Conservation (phyloP, 2,329 filamentous ascomycete species). For the Didymella exigua region DNA sequence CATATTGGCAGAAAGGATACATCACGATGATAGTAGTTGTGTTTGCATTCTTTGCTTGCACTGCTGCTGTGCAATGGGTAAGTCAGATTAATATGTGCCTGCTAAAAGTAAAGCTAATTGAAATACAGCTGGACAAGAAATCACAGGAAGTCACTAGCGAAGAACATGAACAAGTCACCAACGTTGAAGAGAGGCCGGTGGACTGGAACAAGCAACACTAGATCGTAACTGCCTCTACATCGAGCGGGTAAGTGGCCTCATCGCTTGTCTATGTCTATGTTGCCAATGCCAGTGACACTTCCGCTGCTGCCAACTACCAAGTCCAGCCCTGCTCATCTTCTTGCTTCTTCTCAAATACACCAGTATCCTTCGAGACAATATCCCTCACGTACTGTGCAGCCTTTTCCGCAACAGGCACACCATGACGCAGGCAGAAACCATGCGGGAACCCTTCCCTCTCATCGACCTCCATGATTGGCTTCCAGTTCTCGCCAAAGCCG, state of each 20-base stretch:
- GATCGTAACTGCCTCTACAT: not conserved
- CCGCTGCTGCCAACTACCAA: not conserved
- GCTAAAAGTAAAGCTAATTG: not conserved
- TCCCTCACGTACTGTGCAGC: conserved; percentile 56
- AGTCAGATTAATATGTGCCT: conserved; percentile 5
- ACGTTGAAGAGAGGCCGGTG: not conserved
- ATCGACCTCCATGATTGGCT: conserved; percentile 61
- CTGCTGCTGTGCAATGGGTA: conserved; percentile 31
- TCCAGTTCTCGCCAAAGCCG: conserved; percentile 42
- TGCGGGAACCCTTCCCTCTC: conserved; percentile 61
- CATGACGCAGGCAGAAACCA: conserved; percentile 63
- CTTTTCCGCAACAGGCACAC: conserved; percentile 57
- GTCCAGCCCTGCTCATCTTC: conserved; percentile 17
- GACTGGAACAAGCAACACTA: conserved; percentile 7
- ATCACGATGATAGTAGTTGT: conserved; percentile 46
- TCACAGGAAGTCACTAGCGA: conserved; percentile 8
- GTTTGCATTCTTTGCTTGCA: conserved; percentile 33
- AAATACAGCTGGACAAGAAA: conserved; percentile 10
- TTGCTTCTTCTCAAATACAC: conserved; percentile 10
- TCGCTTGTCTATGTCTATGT: not conserved
- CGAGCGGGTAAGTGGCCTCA: not conserved
- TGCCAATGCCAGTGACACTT: not conserved
- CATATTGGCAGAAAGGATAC: conserved; percentile 51
- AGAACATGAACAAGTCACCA: not conserved
- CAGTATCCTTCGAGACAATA: conserved; percentile 42